These are phyloP conservation scores for Didymosphaeria variabile DNA, from an alignment of 2,329 filamentous ascomycete genomes.

Conservation along the genomic window DNA sequence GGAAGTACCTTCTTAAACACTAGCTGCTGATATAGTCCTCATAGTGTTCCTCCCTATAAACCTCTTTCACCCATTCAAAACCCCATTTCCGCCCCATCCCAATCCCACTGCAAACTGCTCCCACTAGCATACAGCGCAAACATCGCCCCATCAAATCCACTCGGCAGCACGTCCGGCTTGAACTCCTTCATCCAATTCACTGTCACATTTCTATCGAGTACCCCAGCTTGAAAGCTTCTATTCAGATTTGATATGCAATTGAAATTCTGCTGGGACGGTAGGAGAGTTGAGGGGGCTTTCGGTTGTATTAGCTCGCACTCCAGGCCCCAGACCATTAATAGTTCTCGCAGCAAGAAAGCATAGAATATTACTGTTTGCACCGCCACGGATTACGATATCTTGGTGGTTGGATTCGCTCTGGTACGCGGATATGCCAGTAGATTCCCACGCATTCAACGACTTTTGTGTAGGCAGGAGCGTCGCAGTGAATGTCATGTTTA, in stretches of 20 bases:
- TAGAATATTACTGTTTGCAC: not conserved
- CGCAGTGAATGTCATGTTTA: conserved; percentile 12
- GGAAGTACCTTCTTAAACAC: no score
- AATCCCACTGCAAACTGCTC: not conserved
- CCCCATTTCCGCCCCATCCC: not conserved
- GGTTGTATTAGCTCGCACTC: not conserved
- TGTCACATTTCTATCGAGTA: not conserved
- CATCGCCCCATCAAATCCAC: not conserved
- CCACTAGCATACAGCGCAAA: not conserved
- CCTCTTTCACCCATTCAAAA: not conserved
- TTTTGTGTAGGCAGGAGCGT: not conserved
- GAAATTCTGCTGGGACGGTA: not conserved
- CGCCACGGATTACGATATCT: not conserved
- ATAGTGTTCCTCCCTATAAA: not conserved
- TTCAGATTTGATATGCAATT: not conserved
- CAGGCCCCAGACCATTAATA: not conserved
- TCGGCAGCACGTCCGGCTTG: not conserved
- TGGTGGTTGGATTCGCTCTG: conserved; percentile 5
- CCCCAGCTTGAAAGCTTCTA: conserved; percentile 1
- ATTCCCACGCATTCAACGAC: not conserved
- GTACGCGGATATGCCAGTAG: conserved; percentile 2
- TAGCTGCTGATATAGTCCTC: not conserved
- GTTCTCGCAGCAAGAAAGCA: not conserved
- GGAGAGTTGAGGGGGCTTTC: not conserved
- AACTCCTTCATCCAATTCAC: not conserved